Base-by-base conservation (phyloP, 371 early-diverging fungal genomes). In the Umbelopsis sp. region DNA sequence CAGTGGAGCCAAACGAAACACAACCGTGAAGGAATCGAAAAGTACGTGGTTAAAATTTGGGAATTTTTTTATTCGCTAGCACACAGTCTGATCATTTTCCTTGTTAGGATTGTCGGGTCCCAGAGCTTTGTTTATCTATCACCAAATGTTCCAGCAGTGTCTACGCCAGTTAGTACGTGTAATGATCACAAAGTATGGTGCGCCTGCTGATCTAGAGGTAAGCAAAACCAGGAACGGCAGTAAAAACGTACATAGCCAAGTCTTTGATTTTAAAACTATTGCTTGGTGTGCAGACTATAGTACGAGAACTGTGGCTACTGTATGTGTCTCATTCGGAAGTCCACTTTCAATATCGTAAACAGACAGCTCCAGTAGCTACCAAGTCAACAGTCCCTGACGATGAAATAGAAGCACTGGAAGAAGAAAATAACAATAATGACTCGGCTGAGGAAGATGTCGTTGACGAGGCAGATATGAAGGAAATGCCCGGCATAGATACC, bases 221-320 rank as follows among this genome's bases (percentile, higher is more conserved):
- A 50, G 66, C 25, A 29, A 29, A 29, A 4, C 29, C 29, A 29
- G 29, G 29, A 29, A 29, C 29, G 1, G 29, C 29, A 29, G 4
- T 4, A 0, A 1, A 29, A 29, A 29, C 29, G 29, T 1, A 29
- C 29, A 29, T 29, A 29, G 29, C 29, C 29, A 41, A 7, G 41
- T 2, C 12, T 41, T 41, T 7, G 10, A 41, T 41, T 10, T 41
- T 41, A 12, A 41, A 2, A 0, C 12, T 41, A 10, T 5, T 9
- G 6, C n/a, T 67, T 12, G n/a, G 25, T 41, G 12, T 41, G 2
- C 41, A 75, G 76, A 48, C 63, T 32, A 63, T 72, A 1, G 74
- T 74, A 22, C 72, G 79, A 11, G 78, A 81, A 50, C 14, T 81
- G 7, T 81, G 81, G 81, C 20, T 81, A 8, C 32, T 76, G 20